Evolutionary conservation across 176 grass and related monocot species (phyloP), one percentile per base, ranked within the genome.

Genomic region (Avena sativa): DNA sequence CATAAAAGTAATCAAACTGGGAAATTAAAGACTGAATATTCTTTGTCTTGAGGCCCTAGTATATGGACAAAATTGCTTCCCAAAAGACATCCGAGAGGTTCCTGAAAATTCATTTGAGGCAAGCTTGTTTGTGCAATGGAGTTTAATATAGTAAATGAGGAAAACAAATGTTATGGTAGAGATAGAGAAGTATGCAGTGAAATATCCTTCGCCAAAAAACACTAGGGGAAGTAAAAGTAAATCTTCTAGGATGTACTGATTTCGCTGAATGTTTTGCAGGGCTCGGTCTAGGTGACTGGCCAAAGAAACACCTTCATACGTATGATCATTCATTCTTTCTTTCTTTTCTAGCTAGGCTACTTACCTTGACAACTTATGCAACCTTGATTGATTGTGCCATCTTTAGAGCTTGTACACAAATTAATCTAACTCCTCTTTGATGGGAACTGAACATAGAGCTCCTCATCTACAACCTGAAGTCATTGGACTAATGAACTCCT

Each of bases 1-100:
- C 91, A 86, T 99, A 99, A 76, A 99, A 99, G 84, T 96, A 99
- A 84, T 91, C 83, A 21, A 99, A 99, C 19, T 95, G 94, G 0
- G 92, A 96, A 59, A 98, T 88, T 58, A 98, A 98, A 38, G 96
- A 92, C 84, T 99, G 97, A 13, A 96, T 56, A 62, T 99, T 99
- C 90, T 99, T 99, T 21, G 97, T 99, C 40, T 84, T 88, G 34
- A 99, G 82, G n/a, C 97, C 94, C 86, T 99, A 92, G 34, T 99
- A 99, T 10, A 99, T 85, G 17, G 97, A 99, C 49, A 12, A 91
- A 96, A 65, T 74, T 96, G 94, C 97, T 83, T 99, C 97, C 94
- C 94, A 92, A 76, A 99, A 90, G 46, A 96, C 92, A 89, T 94
- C 94, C 71, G 97, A 86, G 84, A 99, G 97, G 61, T 94, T 91